phyloP scores from a whole-genome alignment of 176 grass and related monocot genomes.

The Paspalum vaginatum region DNA sequence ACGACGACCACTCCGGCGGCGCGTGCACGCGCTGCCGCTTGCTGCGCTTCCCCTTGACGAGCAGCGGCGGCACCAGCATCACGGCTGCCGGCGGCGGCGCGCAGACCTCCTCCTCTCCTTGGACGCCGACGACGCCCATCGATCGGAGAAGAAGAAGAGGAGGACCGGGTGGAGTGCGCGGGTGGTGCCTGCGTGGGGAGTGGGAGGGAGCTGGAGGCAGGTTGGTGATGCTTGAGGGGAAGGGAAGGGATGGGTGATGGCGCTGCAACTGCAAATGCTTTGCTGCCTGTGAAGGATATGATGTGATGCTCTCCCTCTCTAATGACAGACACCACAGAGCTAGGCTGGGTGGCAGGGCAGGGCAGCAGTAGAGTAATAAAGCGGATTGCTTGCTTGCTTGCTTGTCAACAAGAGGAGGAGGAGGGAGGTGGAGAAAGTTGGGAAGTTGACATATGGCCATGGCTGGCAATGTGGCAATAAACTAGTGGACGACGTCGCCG shows the following conservation, averaged over 20 bases:
- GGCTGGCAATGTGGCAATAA: constrained; percentile 43
- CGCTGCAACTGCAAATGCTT: constrained; percentile 5
- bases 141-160: not conserved
- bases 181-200: not conserved
- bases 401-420: constrained; percentile 39
- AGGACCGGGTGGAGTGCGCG: constrained; percentile 16
- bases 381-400: constrained; percentile 24
- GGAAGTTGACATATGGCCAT: constrained; percentile 30
- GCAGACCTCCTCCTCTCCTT: constrained; percentile 36
- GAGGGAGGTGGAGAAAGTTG: constrained; percentile 27
- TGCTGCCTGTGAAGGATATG: constrained; percentile 21
- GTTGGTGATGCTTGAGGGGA: constrained; percentile 42
- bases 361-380: constrained; percentile 42
- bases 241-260: constrained; percentile 41
- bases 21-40: constrained; percentile 56
- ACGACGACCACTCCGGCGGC: constrained; percentile 27
- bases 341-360: too few species aligned
- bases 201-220: constrained; percentile 26
- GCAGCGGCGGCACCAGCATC: constrained; percentile 2
- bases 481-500: constrained; percentile 12
- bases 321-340: not conserved
- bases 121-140: constrained; percentile 33
- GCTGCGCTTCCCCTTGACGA: constrained; percentile 81
- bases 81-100: not conserved
- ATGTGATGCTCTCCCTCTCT: constrained; percentile 4